These are phyloP conservation scores for Phytophthora meadii DNA, from an alignment of 352 stramenopile species.

Conservation along the genomic window DNA sequence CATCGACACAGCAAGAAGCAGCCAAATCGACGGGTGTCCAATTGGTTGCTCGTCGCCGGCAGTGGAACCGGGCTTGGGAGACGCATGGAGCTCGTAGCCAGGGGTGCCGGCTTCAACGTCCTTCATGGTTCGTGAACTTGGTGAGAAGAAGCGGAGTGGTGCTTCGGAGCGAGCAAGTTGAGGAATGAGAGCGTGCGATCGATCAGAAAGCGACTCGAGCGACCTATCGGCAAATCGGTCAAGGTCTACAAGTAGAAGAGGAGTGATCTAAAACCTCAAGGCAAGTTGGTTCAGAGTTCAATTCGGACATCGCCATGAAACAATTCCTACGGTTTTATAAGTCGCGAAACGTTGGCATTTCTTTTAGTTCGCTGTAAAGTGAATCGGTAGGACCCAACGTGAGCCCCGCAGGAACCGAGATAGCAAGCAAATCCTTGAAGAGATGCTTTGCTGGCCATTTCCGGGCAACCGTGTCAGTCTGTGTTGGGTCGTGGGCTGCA, in stretches of 20 bases:
- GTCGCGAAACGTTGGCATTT: conserved; percentile 1
- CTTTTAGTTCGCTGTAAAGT: not conserved
- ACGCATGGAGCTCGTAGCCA: conserved; percentile 32
- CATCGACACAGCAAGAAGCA: conserved; percentile 30
- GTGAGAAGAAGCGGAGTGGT: conserved; percentile 11
- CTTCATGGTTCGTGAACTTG: conserved; percentile 9
- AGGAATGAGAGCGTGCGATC: conserved; percentile 20
- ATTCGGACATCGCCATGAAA: too few relatives aligned
- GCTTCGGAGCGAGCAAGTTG: conserved; percentile 34
- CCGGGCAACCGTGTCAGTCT: not conserved
- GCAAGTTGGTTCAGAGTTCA: not conserved
- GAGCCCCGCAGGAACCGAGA: conserved; percentile 4
- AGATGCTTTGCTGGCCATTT: conserved; percentile 7
- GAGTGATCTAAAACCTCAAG: conserved; percentile 1
- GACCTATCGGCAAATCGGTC: conserved; percentile 20
- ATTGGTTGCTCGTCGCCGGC: conserved; percentile 7
- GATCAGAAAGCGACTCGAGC: conserved; percentile 14
- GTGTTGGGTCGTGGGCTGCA: conserved; percentile 1
- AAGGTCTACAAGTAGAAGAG: conserved; percentile 9
- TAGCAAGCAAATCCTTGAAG: conserved; percentile 17
- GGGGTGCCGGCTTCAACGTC: conserved; percentile 24
- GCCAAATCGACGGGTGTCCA: conserved; percentile 21
- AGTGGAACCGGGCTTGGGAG: conserved; percentile 27
- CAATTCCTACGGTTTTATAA: conserved; percentile 1
- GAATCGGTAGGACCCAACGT: not conserved